Conservation (phyloP, 2,329 filamentous ascomycete species). For the Ophiostoma pallidulum region DNA sequence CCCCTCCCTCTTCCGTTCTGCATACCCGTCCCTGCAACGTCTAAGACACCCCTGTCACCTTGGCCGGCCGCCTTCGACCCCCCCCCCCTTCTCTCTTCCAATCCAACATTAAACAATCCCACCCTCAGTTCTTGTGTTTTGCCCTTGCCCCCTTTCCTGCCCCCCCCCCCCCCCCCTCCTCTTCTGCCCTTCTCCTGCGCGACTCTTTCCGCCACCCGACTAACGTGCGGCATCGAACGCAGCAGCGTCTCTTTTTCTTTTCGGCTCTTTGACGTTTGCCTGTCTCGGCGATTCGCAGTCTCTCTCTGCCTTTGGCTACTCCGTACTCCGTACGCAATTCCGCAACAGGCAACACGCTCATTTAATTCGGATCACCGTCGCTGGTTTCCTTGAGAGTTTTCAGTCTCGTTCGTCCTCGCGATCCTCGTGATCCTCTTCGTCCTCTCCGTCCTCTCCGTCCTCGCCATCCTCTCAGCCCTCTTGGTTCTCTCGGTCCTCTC, state of each 20-base stretch:
- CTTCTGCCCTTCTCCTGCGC: background rate
- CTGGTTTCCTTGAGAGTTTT: too few species aligned
- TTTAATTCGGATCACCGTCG: too few species aligned
- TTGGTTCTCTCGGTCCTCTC: background rate
- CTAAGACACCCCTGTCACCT: background rate
- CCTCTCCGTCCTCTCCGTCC: too few species aligned
- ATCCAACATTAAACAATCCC: conserved; percentile 3
- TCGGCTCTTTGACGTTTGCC: too few species aligned
- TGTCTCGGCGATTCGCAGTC: background rate
- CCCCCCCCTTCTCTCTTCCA: too few species aligned
- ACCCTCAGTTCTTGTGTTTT: conserved; percentile 2
- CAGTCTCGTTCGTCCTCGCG: too few species aligned
- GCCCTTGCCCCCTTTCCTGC: background rate
- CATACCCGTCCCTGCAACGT: conserved; percentile 2
- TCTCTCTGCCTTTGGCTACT: too few species aligned
- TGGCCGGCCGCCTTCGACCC: background rate
- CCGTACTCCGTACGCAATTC: too few species aligned
- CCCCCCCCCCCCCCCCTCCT: background rate
- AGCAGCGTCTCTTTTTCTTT: background rate
- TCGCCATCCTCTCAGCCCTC: background rate
- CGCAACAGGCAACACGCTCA: too few species aligned
- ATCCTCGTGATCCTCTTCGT: too few species aligned
- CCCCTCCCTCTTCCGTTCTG: conserved; percentile 1
- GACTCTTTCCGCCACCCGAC: too few species aligned
- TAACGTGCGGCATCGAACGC: too few species aligned